Evolutionary conservation across 108 stramenopile genomes (phyloP).

Genomic region (Skeletonema costatum): DNA sequence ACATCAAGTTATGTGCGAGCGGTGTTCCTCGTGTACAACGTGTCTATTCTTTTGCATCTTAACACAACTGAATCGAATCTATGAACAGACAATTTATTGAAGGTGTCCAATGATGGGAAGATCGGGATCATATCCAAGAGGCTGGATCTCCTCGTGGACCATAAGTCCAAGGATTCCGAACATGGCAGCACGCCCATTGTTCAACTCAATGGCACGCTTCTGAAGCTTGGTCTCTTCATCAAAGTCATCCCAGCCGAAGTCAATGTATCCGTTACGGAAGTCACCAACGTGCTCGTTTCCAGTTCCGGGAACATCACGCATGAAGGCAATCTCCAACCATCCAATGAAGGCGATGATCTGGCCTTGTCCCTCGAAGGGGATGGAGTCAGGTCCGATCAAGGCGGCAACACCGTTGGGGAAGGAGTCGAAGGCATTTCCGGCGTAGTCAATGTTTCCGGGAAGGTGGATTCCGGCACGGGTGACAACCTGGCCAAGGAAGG

Average conservation of each 20-base stretch:
- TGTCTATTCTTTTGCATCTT: too few species aligned
- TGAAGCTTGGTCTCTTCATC: slow-evolving; percentile 69
- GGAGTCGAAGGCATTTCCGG: slow-evolving; percentile 66
- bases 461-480: slow-evolving; percentile 79
- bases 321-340: neutral
- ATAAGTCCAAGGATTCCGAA: slow-evolving; percentile 86
- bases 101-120: slow-evolving; percentile 64
- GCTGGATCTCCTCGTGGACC: slow-evolving; percentile 61
- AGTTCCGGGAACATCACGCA: slow-evolving; percentile 17
- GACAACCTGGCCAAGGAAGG: slow-evolving; percentile 77
- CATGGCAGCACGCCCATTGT: slow-evolving; percentile 91
- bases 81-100: neutral
- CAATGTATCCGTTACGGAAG: slow-evolving; percentile 80
- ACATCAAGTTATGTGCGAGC: too few species aligned
- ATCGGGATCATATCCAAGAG: slow-evolving; percentile 54
- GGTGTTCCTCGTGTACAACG: too few species aligned
- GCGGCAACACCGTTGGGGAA: slow-evolving; percentile 58
- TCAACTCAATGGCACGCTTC: slow-evolving; percentile 91
- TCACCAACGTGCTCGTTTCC: slow-evolving; percentile 68
- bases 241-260: slow-evolving; percentile 80
- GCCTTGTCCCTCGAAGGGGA: too few species aligned
- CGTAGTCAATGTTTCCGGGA: slow-evolving; percentile 74
- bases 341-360: too few species aligned
- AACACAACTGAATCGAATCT: too few species aligned
- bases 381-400: slow-evolving; percentile 12